Percentiles rank a stretch among this genome's conserved stretches.
Conservation (phyloP, 2,329 filamentous ascomycete genomes). For the Helicocarpus griseus region DNA sequence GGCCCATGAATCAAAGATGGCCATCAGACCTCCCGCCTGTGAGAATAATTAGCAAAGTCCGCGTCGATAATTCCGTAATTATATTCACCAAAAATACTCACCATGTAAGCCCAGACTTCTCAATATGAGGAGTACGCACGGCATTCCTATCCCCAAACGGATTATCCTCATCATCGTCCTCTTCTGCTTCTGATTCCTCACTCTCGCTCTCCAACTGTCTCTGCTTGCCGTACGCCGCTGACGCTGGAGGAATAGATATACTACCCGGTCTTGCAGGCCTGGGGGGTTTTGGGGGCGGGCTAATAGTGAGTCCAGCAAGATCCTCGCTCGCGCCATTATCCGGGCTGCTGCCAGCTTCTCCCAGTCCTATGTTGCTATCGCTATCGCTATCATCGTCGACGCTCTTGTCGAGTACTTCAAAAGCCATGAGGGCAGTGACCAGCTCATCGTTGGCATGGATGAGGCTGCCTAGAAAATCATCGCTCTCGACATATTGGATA, state of each 20-base stretch:
- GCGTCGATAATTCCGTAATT: too few species aligned
- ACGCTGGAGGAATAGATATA: conserved; percentile 26
- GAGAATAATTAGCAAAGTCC: neutral
- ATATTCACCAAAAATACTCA: too few species aligned
- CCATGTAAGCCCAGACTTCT: conserved; percentile 26
- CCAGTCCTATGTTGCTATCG: conserved; percentile 39
- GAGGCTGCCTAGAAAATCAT: conserved; percentile 83
- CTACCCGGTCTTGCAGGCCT: conserved; percentile 53
- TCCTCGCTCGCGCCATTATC: conserved; percentile 20
- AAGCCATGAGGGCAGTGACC: conserved; percentile 86
- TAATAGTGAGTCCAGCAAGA: conserved; percentile 27
- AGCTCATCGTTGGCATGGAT: conserved; percentile 93
- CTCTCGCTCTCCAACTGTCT: conserved; percentile 45
- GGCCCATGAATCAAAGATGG: too few species aligned
- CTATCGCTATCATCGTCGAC: conserved; percentile 55
- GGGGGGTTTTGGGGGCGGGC: conserved; percentile 26
- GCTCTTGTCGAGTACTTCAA: conserved; percentile 73
- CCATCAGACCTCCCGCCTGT: conserved; percentile 5
- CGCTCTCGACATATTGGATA: conserved; percentile 82
- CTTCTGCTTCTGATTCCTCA: conserved; percentile 42
- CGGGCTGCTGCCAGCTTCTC: conserved; percentile 10
- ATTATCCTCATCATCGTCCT: conserved; percentile 68
- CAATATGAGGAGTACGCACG: conserved; percentile 25
- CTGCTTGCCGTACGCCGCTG: conserved; percentile 14
- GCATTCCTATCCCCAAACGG: conserved; percentile 80